Base-by-base conservation (phyloP, 345 rosid species). In the Citrus australasica region DNA sequence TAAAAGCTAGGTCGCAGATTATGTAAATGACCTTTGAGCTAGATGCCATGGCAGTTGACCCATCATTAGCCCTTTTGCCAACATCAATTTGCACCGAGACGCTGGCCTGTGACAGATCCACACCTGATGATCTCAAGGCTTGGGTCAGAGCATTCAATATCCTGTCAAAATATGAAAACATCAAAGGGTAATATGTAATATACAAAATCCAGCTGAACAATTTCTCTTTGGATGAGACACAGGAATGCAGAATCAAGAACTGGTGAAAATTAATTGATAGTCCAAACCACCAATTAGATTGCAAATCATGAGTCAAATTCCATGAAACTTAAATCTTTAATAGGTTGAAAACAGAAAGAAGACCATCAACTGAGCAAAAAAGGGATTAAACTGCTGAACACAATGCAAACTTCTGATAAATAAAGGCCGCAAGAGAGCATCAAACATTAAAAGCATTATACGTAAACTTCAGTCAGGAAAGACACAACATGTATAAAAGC, bases 81-180 rank as follows among this genome's bases (percentile, higher is more conserved):
- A 92, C 90, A 82, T 86, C 90, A 80, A 93, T 81, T 78, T 90
- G 85, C 79, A 93, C 97, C 21, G 91, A 85, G 79, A 93, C 85
- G 81, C 65, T 84, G 53, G 97, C 82, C 79, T 85, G 90, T 35
- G 93, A 84, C 80, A 92, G 63, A 75, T 94, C 89, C 83, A 94
- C 93, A 61, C 95, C 94, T 4, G 92, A 88, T 38, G 91, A 88
- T 68, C 74, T 90, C 78, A 94, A 85, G 33, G 87, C 88, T 81
- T 86, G 86, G 58, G 89, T 90, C 84, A 94, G 77, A 60, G 78
- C 81, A 66, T 83, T 77, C 79, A 85, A 80, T 75, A 94, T 69
- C 91, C 98, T 92, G 91, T 68, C 73, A 40, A 76, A 76, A 82
- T 71, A 80, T 67, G 32, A 79, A 30, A 73, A 80, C 10, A 22